Base-by-base conservation (phyloP, 768 basidiomycete genomes). In the Amanita inopinata region DNA sequence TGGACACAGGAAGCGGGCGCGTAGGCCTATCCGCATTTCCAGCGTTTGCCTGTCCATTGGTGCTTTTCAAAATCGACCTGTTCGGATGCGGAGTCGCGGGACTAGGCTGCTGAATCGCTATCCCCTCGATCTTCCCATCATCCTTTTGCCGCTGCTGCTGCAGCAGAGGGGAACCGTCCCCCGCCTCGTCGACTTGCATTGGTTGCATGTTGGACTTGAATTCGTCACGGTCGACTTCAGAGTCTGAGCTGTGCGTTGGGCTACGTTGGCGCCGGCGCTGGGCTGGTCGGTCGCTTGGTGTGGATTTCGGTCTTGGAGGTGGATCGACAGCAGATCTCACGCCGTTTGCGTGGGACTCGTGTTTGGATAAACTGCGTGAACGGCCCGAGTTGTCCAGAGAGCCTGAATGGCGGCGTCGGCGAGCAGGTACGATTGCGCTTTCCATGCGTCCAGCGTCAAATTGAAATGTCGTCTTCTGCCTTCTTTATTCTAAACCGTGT, bases 301-400 rank as follows among this genome's bases (percentile, higher is more conserved):
- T 81, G 10, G 80, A 83, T 56, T 86, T 83, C 14, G 83, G 83
- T 14, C 83, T 71, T 3, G 79, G 81, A 5, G 78, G 78, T 4
- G 78, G 74, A 1, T 64, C 53, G 17, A 73, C 51, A 7, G 30
- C 39, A 4, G 39, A 28, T 3, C 20, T 10, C 18, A 37, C 31
- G 0, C n/a, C 22, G 0, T 33, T 34, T 8, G 41, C 32, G 2
- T 24, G 37, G 8, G 44, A 34, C 46, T 41, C 40, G 56, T 41
- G 23, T 35, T 49, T 50, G 46, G 56, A 39, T n/a, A n/a, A n/a
- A n/a, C n/a, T n/a, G n/a, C n/a, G n/a, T n/a, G n/a, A n/a, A 48
- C 53, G 46, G 50, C 63, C 35, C 56, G 56, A 54, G 53, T 62
- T 51, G 56, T 64, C 47, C 64, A 67, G 56, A 9, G 76, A 75